These are phyloP conservation scores for Claviceps paspali DNA, from an alignment of 2,329 filamentous ascomycete genomes.

Conservation along the genomic window DNA sequence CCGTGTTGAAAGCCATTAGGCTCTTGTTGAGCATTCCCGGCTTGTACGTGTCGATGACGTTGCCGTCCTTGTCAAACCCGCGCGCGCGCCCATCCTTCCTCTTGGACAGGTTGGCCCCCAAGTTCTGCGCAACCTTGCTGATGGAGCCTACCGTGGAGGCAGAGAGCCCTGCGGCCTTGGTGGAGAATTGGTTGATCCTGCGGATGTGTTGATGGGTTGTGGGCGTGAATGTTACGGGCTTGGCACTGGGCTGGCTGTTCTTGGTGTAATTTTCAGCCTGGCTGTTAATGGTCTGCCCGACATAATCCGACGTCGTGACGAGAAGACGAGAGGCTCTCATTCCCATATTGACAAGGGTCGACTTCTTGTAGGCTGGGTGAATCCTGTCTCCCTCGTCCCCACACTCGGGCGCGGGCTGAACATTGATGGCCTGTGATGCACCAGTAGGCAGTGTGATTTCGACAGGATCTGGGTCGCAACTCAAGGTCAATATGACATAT, in stretches of 20 bases:
- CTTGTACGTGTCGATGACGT: slow-evolving; percentile 53
- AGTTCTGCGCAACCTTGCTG: slow-evolving; percentile 71
- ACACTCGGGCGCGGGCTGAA: slow-evolving; percentile 49
- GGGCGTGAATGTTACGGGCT: slow-evolving; percentile 78
- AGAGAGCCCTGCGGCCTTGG: slow-evolving; percentile 62
- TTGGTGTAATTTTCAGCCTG: slow-evolving; percentile 70
- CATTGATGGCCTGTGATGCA: slow-evolving; percentile 46
- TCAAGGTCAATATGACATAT: neutral
- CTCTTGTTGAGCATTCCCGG: slow-evolving; percentile 90
- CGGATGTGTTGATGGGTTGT: slow-evolving; percentile 73
- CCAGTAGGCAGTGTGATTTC: slow-evolving; percentile 60
- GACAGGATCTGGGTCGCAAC: slow-evolving; percentile 44
- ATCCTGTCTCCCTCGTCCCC: slow-evolving; percentile 37
- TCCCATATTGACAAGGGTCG: slow-evolving; percentile 72
- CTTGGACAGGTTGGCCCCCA: slow-evolving; percentile 56
- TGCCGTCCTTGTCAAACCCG: slow-evolving; percentile 56
- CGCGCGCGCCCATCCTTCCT: slow-evolving; percentile 37
- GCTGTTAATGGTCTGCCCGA: slow-evolving; percentile 61
- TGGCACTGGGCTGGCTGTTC: slow-evolving; percentile 60
- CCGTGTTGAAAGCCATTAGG: slow-evolving; percentile 88
- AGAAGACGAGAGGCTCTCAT: slow-evolving; percentile 81
- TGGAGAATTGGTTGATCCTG: slow-evolving; percentile 77
- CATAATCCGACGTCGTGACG: slow-evolving; percentile 68
- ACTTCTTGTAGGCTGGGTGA: slow-evolving; percentile 86
- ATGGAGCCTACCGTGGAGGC: slow-evolving; percentile 79